phyloP scores from a whole-genome alignment of 805 yeast genomes.

The Yamadazyma scolyti region DNA sequence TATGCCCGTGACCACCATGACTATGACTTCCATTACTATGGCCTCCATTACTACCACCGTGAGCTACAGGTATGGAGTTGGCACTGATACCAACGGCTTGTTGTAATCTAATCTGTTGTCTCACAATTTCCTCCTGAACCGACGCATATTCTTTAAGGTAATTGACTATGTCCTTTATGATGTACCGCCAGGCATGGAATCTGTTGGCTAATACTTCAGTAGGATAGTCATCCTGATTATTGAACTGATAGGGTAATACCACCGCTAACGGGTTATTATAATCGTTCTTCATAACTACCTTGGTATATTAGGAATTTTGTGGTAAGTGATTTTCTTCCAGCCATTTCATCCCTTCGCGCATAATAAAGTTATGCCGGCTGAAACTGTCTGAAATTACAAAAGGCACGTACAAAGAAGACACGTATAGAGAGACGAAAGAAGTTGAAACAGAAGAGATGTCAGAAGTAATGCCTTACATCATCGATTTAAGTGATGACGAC shows the following conservation, averaged over 20 bases:
- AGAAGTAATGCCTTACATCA: slow-evolving; percentile 2
- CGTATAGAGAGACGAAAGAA: not conserved
- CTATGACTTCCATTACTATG: slow-evolving; percentile 8
- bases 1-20: slow-evolving; percentile 11
- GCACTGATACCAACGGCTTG: slow-evolving; percentile 55
- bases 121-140: slow-evolving; percentile 82
- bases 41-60: not conserved
- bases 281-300: slow-evolving; percentile 12
- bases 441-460: not conserved
- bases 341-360: no score
- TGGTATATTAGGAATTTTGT: no score
- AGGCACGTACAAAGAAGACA: no score
- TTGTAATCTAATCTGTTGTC: slow-evolving; percentile 76
- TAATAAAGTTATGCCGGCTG: no score
- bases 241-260: slow-evolving; percentile 34
- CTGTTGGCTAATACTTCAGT: slow-evolving; percentile 83
- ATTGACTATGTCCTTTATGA: slow-evolving; percentile 67
- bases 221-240: slow-evolving; percentile 47
- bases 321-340: no score
- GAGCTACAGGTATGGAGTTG: slow-evolving; percentile 11
- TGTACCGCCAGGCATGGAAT: slow-evolving; percentile 81
- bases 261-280: slow-evolving; percentile 36
- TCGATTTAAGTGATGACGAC: slow-evolving; percentile 24
- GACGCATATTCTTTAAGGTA: slow-evolving; percentile 78
- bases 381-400: no score